A percentile compares a stretch with the other conserved stretches of the same genome.
These are phyloP conservation scores for Tarenaya hassleriana DNA, from an alignment of 345 rosid genomes.

Conservation along the genomic window DNA sequence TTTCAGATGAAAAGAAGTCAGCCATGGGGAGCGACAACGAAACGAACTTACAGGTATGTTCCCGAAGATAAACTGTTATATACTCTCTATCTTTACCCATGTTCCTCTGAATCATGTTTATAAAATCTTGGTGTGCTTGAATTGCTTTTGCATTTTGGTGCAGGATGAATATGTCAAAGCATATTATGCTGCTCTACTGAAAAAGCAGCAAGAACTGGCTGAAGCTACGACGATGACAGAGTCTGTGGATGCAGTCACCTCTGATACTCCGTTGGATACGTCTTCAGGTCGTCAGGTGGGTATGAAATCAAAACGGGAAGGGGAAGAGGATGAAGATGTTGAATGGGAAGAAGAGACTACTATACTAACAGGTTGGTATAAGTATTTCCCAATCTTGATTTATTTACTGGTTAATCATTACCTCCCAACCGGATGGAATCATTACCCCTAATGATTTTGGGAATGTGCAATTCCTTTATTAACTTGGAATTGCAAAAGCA, in stretches of 20 bases:
- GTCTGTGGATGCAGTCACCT: constrained; percentile 22
- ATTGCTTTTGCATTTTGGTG: constrained; percentile 6
- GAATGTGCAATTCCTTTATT: background rate
- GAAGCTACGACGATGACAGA: constrained; percentile 45
- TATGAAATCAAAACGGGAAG: constrained; percentile 68
- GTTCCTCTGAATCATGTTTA: constrained; percentile 3
- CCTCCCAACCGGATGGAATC: background rate
- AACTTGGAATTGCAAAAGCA: background rate
- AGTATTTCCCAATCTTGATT: constrained; percentile 1
- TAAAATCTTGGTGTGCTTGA: background rate
- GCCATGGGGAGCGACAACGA: constrained; percentile 40
- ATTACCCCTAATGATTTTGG: too few species aligned
- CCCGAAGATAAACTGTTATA: constrained; percentile 5
- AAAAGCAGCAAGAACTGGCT: constrained; percentile 54
- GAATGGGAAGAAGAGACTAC: constrained; percentile 65
- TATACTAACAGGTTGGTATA: constrained; percentile 43
- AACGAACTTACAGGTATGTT: constrained; percentile 46
- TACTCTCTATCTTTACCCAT: background rate
- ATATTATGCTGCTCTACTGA: constrained; percentile 56
- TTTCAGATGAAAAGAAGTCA: constrained; percentile 73
- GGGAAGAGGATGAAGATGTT: constrained; percentile 56
- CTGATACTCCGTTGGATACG: constrained; percentile 29
- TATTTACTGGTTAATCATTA: constrained; percentile 7
- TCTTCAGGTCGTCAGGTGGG: constrained; percentile 63
- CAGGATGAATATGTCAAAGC: constrained; percentile 87